These are phyloP conservation scores for Xylariomycetidae sp. DNA, from an alignment of 2,329 filamentous ascomycete species.

Conservation along the genomic window DNA sequence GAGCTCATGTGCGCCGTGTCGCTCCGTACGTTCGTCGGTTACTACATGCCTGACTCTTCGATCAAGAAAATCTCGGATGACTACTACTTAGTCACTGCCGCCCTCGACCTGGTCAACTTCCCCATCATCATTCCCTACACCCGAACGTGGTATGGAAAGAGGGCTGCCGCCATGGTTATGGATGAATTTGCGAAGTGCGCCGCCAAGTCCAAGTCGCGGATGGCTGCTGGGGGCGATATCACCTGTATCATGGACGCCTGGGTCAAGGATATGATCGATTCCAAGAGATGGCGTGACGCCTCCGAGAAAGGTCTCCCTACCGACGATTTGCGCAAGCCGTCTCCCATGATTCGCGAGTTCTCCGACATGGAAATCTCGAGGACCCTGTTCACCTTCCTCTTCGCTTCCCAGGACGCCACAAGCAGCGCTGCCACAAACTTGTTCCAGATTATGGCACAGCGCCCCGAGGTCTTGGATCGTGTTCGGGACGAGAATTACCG, in stretches of 20 bases:
- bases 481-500: constrained; percentile 86
- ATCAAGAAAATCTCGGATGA: constrained; percentile 94
- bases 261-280: constrained; percentile 84
- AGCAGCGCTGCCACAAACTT: constrained; percentile 92
- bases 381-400: constrained; percentile 93
- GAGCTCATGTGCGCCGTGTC: constrained; percentile 94
- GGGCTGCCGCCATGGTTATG: constrained; percentile 87
- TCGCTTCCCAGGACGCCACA: constrained; percentile 95
- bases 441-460: constrained; percentile 90
- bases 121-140: constrained; percentile 94
- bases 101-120: constrained; percentile 96
- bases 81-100: constrained; percentile 94
- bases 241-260: constrained; percentile 95
- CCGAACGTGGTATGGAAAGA: constrained; percentile 96
- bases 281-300: constrained; percentile 74
- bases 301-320: constrained; percentile 66
- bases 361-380: constrained; percentile 87
- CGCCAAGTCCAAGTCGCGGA: constrained; percentile 86
- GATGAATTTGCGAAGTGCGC: constrained; percentile 87
- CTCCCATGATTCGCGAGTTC: constrained; percentile 79
- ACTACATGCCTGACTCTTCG: constrained; percentile 87
- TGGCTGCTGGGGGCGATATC: constrained; percentile 80
- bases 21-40: constrained; percentile 92
- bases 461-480: constrained; percentile 85
- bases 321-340: constrained; percentile 72